These are phyloP conservation scores for Hypericum perforatum DNA, from an alignment of 345 rosid genomes.

Conservation along the genomic window DNA sequence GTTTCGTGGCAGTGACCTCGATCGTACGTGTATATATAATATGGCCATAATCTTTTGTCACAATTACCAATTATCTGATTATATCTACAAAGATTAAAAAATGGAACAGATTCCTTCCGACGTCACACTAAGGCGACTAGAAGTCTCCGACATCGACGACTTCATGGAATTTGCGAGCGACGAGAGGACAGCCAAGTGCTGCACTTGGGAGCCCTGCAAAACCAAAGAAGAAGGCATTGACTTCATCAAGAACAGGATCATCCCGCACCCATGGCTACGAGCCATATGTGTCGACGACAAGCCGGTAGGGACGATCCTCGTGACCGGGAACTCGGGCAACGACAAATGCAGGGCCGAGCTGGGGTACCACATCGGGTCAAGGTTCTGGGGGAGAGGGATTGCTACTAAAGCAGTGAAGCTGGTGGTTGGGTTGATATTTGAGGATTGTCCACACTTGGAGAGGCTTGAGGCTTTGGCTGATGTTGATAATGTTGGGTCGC, in stretches of 20 bases:
- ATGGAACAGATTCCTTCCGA: slow-evolving; percentile 3
- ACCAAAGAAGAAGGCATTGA: slow-evolving; percentile 34
- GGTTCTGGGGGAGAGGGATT: too few relatives aligned
- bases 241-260: slow-evolving; percentile 20
- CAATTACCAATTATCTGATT: too few relatives aligned
- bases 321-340: slow-evolving; percentile 27
- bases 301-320: slow-evolving; percentile 44
- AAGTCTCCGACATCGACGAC: slow-evolving; percentile 39
- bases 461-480: slow-evolving; percentile 7
- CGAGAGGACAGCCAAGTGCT: slow-evolving; percentile 34
- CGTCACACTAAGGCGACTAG: slow-evolving; percentile 35
- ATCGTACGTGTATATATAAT: too few relatives aligned
- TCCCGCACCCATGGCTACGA: slow-evolving; percentile 47
- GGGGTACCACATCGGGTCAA: too few relatives aligned
- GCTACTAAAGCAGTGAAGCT: slow-evolving; percentile 2
- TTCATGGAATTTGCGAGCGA: slow-evolving; percentile 67
- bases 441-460: background rate
- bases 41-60: too few relatives aligned
- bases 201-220: slow-evolving; percentile 47
- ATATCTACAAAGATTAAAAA: background rate
- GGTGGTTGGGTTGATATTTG: background rate
- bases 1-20: too few relatives aligned
- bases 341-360: slow-evolving; percentile 44
- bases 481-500: slow-evolving; percentile 3
- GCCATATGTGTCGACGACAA: slow-evolving; percentile 48